Evolutionary conservation across 1,284 basidiomycete genomes (phyloP), one percentile per base, ranked within the genome.

Genomic region (Puccinia horiana): DNA sequence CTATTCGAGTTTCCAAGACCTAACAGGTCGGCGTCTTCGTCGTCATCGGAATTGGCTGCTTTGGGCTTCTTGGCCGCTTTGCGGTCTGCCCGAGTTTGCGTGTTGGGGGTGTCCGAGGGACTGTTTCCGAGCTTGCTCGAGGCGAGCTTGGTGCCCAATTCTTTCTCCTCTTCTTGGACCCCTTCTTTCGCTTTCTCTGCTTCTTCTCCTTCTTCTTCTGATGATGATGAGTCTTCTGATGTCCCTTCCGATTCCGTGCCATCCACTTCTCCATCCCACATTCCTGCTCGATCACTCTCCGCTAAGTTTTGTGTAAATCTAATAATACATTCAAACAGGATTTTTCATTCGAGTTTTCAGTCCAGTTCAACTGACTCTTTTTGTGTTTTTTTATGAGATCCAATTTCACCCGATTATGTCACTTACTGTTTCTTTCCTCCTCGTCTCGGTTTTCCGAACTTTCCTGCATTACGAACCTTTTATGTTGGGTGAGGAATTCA

Each of bases 1-100:
- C 72, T 54, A 74, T 74, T 84, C 16, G 79, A 76, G 63, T 83
- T 83, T 26, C 72, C 70, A 85, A 76, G 91, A 88, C 85, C 90
- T 84, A 92, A 90, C 72, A 91, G 91, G 44, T 89, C 91, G 3
- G 88, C 87, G 83, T 87, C 89, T 35, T 88, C 87, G 47, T 86
- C 86, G 23, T 85, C 86, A 37, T 82, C 89, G 20, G 88, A 89
- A 12, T 87, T 82, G 52, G 85, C 85, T 44, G 63, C 0, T 84
- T 85, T 0, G 74, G 85, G n/a, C 42, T 78, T 78, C n/a, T 80
- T 80, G n/a, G 65, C 67, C 12, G 77, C 77, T 58, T 80, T 80
- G 23, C 77, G 63, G 54, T 67, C 77, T 4, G 67, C 49, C 12
- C 77, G 77, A n/a, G 65, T 52, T 54, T 70, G 63, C 18, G 77